These are phyloP conservation scores for Dichomitus squalens DNA, from an alignment of 1,284 basidiomycete species.

Conservation along the genomic window DNA sequence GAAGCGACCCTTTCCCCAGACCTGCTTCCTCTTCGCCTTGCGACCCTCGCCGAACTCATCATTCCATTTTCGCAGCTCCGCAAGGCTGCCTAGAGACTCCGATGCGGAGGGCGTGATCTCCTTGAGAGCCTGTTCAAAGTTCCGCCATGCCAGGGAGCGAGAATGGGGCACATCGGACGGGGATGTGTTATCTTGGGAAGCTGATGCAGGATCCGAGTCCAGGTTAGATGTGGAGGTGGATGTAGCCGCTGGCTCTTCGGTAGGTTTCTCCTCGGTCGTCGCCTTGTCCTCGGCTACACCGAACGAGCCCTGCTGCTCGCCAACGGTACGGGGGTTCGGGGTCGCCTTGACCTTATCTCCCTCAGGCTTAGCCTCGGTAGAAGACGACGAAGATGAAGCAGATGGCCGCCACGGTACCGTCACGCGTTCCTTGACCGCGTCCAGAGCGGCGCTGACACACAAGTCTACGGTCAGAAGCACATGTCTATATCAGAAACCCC, in stretches of 20 bases:
- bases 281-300: background rate
- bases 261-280: background rate
- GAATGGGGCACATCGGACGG: slow-evolving; percentile 11
- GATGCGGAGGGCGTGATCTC: slow-evolving; percentile 89
- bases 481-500: slow-evolving; percentile 15
- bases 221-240: background rate
- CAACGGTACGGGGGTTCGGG: background rate
- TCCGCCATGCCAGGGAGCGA: slow-evolving; percentile 55
- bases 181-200: slow-evolving; percentile 4
- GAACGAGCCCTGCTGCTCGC: background rate
- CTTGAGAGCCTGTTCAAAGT: slow-evolving; percentile 81
- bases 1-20: slow-evolving; percentile 76
- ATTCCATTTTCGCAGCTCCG: slow-evolving; percentile 89
- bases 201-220: slow-evolving; percentile 1
- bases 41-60: slow-evolving; percentile 88
- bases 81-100: slow-evolving; percentile 77
- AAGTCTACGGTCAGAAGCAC: slow-evolving; percentile 56
- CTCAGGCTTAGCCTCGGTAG: slow-evolving; percentile 3
- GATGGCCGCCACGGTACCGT: slow-evolving; percentile 65
- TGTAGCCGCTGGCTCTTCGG: background rate
- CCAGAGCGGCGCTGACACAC: slow-evolving; percentile 86
- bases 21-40: slow-evolving; percentile 58
- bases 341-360: background rate
- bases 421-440: slow-evolving; percentile 85
- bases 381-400: slow-evolving; percentile 3